Conservation (phyloP, 2,329 filamentous ascomycete species). For the Xylaria sp. region DNA sequence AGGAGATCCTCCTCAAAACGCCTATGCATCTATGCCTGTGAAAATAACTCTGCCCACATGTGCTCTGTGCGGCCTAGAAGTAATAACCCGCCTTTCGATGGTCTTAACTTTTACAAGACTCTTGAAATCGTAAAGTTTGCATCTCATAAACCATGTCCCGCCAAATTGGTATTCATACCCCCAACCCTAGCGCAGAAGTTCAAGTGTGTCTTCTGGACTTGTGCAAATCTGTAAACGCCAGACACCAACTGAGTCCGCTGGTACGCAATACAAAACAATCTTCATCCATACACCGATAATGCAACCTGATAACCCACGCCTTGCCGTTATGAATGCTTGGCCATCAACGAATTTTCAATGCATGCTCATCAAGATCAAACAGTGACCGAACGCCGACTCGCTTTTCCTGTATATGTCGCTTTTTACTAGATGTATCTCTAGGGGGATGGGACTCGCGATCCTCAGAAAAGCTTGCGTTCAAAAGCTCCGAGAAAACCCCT, state of each 20-base stretch:
- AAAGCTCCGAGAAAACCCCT: slow-evolving; percentile 46
- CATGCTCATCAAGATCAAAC: not conserved
- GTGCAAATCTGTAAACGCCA: slow-evolving; percentile 9
- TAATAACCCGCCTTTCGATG: not conserved
- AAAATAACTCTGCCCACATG: not conserved
- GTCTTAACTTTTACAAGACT: slow-evolving; percentile 5
- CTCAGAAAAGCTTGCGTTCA: slow-evolving; percentile 50
- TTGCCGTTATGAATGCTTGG: slow-evolving; percentile 2
- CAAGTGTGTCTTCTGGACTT: not conserved
- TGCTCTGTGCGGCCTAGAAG: not conserved
- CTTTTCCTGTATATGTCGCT: slow-evolving; percentile 29
- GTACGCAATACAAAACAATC: not conserved
- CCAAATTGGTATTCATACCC: slow-evolving; percentile 1
- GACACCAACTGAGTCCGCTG: not conserved
- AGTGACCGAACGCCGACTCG: slow-evolving; percentile 39
- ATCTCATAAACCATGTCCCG: not conserved
- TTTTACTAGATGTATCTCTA: slow-evolving; percentile 1
- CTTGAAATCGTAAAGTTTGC: slow-evolving; percentile 14
- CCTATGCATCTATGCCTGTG: slow-evolving; percentile 5
- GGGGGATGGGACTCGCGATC: slow-evolving; percentile 38
- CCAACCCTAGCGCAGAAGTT: slow-evolving; percentile 2
- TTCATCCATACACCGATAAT: slow-evolving; percentile 9
- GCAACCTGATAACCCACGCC: slow-evolving; percentile 10
- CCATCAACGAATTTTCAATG: not conserved
- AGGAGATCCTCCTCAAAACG: not conserved